Evolutionary conservation across 768 basidiomycete species (phyloP), one percentile per base, ranked within the genome.

Genomic region (Grammothele lineata): DNA sequence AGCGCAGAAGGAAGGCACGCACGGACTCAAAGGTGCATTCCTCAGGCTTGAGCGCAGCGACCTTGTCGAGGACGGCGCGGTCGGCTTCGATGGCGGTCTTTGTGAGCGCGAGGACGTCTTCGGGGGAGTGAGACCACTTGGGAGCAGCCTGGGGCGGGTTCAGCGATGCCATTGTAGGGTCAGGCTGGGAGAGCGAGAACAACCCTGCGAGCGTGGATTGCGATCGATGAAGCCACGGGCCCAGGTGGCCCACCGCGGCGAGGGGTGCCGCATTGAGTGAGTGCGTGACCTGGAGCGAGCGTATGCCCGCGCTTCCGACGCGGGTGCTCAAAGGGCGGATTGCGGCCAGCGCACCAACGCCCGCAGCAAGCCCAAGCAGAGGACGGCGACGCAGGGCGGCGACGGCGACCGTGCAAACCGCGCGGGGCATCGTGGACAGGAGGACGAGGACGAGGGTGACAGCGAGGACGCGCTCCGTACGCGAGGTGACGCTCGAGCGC

Each of bases 21-120:
- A 87, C 88, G 32, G 83, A 80, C 50, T 80, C 70, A 53, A 86
- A 90, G 53, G 70, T 80, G 59, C 79, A 80, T 37, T 80, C 74
- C 47, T 77, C 70, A 6, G 73, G 65, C 25, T 75, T 64, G 26
- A 88, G 70, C 30, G 75, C 70, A 35, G 75, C 86, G 46, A 91
- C 66, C 50, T 69, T 71, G 65, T 89, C 83, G 55, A 72, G 71
- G 24, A 75, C 59, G 12, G 66, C 68, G 38, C 77, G 77, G 62
- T 83, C 73, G 42, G 71, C 68, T 11, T 71, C 74, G 52, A 90
- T 81, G 24, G 75, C 68, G 41, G 78, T 70, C 45, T 84, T 78
- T 43, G 80, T 81, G 26, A 84, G 62, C 26, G 61, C 64, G 12
- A 71, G 62, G 42, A 91, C 74, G 21, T 85, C 78, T 46, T 80